phyloP scores from a whole-genome alignment of 306 rosid species.

The Glycine soja region DNA sequence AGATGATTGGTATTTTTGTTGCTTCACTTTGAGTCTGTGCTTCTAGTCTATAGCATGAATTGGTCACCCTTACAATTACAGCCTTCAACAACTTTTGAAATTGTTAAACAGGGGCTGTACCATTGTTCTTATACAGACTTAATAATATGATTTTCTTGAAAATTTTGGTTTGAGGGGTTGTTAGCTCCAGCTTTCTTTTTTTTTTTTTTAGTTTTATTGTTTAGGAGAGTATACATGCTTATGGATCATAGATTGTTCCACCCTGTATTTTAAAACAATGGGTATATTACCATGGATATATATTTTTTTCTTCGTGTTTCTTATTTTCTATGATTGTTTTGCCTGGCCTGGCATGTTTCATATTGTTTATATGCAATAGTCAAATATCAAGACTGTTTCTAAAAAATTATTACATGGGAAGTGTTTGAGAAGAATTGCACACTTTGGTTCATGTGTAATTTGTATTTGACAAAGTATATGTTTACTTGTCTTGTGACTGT shows the following conservation, averaged over 20 bases:
- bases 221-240: conserved; percentile 45
- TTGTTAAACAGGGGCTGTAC: conserved; percentile 33
- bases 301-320: neutral
- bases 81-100: conserved; percentile 45
- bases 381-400: neutral
- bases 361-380: conserved; percentile 6
- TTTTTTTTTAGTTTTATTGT: neutral
- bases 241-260: conserved; percentile 43
- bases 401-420: neutral
- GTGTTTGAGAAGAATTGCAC: conserved; percentile 6
- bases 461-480: conserved; percentile 1
- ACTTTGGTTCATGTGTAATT: conserved; percentile 13
- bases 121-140: conserved; percentile 44
- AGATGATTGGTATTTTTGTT: conserved; percentile 38
- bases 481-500: neutral
- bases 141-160: conserved; percentile 42
- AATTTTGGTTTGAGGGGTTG: conserved; percentile 43
- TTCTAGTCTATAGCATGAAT: conserved; percentile 46
- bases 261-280: conserved; percentile 43
- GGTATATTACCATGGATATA: conserved; percentile 39
- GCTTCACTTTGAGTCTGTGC: conserved; percentile 34
- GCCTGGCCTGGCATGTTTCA: conserved; percentile 9
- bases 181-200: conserved; percentile 16
- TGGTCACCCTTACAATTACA: conserved; percentile 42
- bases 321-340: neutral